Percentiles rank a stretch among this genome's conserved stretches.
Conservation (phyloP, 306 rosid genomes). For the Fagus sylvatica region DNA sequence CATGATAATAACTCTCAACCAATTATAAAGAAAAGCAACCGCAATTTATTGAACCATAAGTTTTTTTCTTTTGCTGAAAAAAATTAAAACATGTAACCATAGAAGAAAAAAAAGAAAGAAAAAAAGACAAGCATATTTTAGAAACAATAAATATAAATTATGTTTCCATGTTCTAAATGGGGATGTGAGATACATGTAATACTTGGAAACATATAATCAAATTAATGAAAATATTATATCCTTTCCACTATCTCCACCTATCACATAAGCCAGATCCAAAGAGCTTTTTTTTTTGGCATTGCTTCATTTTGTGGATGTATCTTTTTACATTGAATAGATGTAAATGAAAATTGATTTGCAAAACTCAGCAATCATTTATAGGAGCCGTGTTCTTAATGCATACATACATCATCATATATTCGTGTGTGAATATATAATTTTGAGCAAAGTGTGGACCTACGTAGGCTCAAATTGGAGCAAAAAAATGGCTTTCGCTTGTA, state of each 20-base stretch:
- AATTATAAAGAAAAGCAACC: neutral
- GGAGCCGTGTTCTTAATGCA: no score
- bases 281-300: neutral
- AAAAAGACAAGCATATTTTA: neutral
- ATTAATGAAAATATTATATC: no score
- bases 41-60: neutral
- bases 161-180: no score
- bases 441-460: neutral
- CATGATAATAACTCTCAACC: neutral
- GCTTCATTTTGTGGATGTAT: neutral
- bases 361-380: neutral
- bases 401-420: no score
- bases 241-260: neutral
- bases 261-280: slow-evolving; percentile 13
- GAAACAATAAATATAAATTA: no score
- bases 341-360: slow-evolving; percentile 9
- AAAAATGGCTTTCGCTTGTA: slow-evolving; percentile 3
- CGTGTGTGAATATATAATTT: no score
- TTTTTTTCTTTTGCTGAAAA: neutral
- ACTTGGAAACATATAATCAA: no score
- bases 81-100: neutral
- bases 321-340: neutral
- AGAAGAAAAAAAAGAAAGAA: neutral
- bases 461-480: neutral
- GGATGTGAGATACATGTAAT: no score